These are phyloP conservation scores for Echria macrotheca DNA, from an alignment of 495 filamentous ascomycete species.

Conservation along the genomic window DNA sequence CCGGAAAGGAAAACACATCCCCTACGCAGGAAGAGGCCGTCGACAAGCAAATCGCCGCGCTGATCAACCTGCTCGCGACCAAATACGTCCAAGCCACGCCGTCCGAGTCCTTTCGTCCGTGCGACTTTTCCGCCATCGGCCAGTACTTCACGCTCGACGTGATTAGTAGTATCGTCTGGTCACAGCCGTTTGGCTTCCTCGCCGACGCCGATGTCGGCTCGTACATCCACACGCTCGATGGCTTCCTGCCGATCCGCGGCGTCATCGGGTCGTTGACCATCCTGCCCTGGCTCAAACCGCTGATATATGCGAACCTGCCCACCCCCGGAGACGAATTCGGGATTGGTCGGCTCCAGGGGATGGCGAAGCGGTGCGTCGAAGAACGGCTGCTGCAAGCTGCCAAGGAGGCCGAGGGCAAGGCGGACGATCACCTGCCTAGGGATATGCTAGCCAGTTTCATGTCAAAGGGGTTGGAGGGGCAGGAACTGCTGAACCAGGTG, in stretches of 20 bases:
- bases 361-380: neutral
- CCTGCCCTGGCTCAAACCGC: neutral
- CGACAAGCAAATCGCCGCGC: conserved; percentile 40
- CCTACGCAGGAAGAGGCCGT: conserved; percentile 12
- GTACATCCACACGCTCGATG: conserved; percentile 48
- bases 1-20: neutral
- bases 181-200: conserved; percentile 57
- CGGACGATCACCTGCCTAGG: neutral
- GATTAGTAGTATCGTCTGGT: conserved; percentile 57
- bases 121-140: conserved; percentile 47
- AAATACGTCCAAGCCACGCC: conserved; percentile 34
- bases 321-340: neutral
- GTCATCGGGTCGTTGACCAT: neutral
- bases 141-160: conserved; percentile 54
- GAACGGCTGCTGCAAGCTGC: neutral
- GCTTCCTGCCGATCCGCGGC: conserved; percentile 8
- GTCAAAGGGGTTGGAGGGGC: neutral
- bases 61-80: conserved; percentile 31
- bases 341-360: neutral
- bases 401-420: neutral
- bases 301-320: neutral
- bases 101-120: conserved; percentile 23
- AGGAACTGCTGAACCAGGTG: neutral
- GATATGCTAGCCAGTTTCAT: conserved; percentile 1
- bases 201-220: conserved; percentile 48